A percentile compares a stretch with the other conserved stretches of the same genome.
These are phyloP conservation scores for Penstemon davidsonii DNA, from an alignment of 257 asterid genomes.

Conservation along the genomic window DNA sequence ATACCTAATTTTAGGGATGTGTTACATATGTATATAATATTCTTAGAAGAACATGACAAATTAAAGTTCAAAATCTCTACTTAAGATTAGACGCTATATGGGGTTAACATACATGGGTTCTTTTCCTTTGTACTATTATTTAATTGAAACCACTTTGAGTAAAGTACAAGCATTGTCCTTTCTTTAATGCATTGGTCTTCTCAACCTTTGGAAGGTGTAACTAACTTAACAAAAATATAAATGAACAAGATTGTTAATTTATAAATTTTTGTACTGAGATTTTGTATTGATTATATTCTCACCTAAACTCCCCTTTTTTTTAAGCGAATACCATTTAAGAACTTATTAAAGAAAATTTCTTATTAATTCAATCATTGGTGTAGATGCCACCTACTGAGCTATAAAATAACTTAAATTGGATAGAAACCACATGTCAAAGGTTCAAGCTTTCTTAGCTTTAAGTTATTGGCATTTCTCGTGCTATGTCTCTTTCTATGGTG, in stretches of 20 bases:
- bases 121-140: not conserved
- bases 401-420: slow-evolving; percentile 7
- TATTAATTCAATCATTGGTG: not conserved
- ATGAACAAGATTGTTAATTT: slow-evolving; percentile 3
- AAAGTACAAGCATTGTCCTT: slow-evolving; percentile 23
- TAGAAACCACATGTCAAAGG: slow-evolving; percentile 11
- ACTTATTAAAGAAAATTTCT: not conserved
- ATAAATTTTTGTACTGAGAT: slow-evolving; percentile 3
- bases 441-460: slow-evolving; percentile 23
- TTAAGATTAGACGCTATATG: not conserved
- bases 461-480: slow-evolving; percentile 9
- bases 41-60: not conserved
- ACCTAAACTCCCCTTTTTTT: slow-evolving; percentile 6
- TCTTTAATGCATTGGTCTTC: slow-evolving; percentile 23
- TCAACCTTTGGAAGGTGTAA: slow-evolving; percentile 34
- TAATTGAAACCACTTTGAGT: slow-evolving; percentile 30
- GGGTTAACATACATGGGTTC: not conserved
- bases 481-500: slow-evolving; percentile 15
- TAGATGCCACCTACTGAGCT: slow-evolving; percentile 21
- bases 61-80: not conserved
- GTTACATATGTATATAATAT: too few relatives aligned
- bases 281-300: not conserved
- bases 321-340: not conserved
- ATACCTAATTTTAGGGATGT: not conserved
- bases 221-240: slow-evolving; percentile 22